Evolutionary conservation across 2,329 filamentous ascomycete species (phyloP), one percentile per base, ranked within the genome.

Genomic region (Torrubiella hemipterigena): DNA sequence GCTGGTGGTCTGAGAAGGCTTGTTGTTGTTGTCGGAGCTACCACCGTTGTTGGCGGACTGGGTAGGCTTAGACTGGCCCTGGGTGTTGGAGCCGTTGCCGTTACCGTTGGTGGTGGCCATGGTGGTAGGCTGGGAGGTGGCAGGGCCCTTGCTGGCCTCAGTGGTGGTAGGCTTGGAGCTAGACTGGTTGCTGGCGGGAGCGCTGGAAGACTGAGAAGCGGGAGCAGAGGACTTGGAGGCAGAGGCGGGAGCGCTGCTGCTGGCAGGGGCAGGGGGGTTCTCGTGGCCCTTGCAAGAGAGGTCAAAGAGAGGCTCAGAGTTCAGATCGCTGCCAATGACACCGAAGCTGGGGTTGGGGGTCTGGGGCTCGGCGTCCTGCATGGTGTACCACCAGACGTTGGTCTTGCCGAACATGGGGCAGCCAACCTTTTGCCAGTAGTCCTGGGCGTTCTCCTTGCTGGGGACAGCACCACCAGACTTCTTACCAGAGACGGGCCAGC

Each of bases 371-470:
- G 72, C 63, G 43, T 89, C 81, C 49, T 81, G 73, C 17, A 87
- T 69, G 30, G 73, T 82, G 61, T 77, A 85, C 77, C 81, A 89
- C 72, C 76, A 89, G 37, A 75, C 69, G 50, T 78, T 78, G 45
- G 59, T 62, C 30, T 65, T 66, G 46, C 69, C 73, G 39, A 85
- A 75, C 37, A 78, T 55, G 33, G 69, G 62, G 66, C 85, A 93
- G 31, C 76, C 81, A 31, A 89, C 80, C 27, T 79, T 62, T 44
- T 82, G 66, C 81, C 83, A 93, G 69, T 74, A 94, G n/a, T 56
- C 69, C 61, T 82, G 67, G 26, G 86, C 83, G 49, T 89, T 87
- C 32, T 67, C 59, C 19, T 59, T 39, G 21, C 64, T 76, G 6
- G 86, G 65, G 8, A 79, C 66, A 24, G 73, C 82, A 29, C 70